Evolutionary conservation across 345 rosid genomes (phyloP), one percentile per base, ranked within the genome.

Genomic region (Hibiscus trionum): DNA sequence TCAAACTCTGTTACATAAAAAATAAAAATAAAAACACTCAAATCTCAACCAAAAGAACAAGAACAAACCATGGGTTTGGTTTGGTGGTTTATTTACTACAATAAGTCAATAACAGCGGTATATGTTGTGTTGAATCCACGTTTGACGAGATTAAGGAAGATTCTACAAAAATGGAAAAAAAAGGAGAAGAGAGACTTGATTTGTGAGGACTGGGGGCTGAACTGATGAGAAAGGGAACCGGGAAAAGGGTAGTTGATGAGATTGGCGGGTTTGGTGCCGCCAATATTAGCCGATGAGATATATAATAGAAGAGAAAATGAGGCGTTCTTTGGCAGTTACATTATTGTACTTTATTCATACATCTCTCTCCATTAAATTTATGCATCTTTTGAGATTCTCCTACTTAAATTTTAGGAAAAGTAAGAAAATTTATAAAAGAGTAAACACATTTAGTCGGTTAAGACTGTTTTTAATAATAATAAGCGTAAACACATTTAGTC

Each of bases 181-280:
- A 15, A 49, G 53, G 2, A 12, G 3, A 19, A 55, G 16, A 56
- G 31, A 39, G 69, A 71, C 50, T 24, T 42, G 60, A 67, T 15
- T 67, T 37, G 57, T 61, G 60, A 60, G 50, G 31, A n/a, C 72
- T 74, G 74, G 47, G 59, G 15, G 42, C 35, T 31, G 35, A 31
- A 37, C 1, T 37, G 42, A 15, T 11, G 15, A 3, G 52, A 72
- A 47, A 66, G 71, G 57, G 42, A 26, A 59, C 7, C n/a, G 29
- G 52, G 16, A 42, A 64, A 11, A 5, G 29, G 62, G 44, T 52
- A 33, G 39, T 11, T 62, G 75, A 62, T 72, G 59, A 71, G 86
- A 55, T 75, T 73, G 42, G 90, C 88, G 92, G 83, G 73, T 87
- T 86, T 80, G 72, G 84, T 86, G 92, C 91, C 97, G 97, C 97